Base-by-base conservation (phyloP, 306 rosid species). In the barrel medic (Medicago truncatula) region DNA sequence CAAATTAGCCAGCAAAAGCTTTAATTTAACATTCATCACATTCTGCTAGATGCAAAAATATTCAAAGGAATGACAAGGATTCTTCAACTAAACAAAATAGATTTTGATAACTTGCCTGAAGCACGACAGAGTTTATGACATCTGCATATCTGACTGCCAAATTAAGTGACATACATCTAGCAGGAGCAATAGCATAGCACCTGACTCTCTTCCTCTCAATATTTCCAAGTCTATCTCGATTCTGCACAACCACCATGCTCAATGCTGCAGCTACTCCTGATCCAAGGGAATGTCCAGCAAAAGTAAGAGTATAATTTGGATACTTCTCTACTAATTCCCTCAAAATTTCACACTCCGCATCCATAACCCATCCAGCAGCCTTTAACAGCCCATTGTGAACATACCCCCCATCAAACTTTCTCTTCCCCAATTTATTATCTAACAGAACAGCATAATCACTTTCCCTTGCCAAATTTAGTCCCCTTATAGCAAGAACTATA, bases 101-200 rank as follows among this genome's bases (percentile, higher is more conserved):
- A 57, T 63, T 54, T 40, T 14, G 69, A 44, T 9, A 63, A 85
- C 92, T 88, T 83, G 81, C 98, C 97, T 94, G 98, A 84, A 94
- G 96, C 74, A 94, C 94, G 59, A 94, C 88, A 40, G 97, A 91
- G 84, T 94, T 88, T 74, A 94, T 91, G 75, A 94, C 86, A 59
- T 94, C 98, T 17, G 97, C 96, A 83, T 94, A 94, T 88, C 98
- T 83, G 78, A 94, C 98, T 4, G 98, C 98, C 66, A 94, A 78
- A 71, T 94, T 94, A 25, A 94, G 81, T 15, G 98, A 94, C 91
- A 94, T 85, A 78, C 98, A 94, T 87, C 98, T 88, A 15, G 98
- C 95, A 62, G 98, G 97, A 56, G 98, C 98, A 46, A 94, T 90
- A 25, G 98, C 98, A 78, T 75, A 94, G 83, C 98, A 87, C 85